These are phyloP conservation scores for Retiboletus flavoniger DNA, from an alignment of 1,284 basidiomycete genomes.

Conservation along the genomic window DNA sequence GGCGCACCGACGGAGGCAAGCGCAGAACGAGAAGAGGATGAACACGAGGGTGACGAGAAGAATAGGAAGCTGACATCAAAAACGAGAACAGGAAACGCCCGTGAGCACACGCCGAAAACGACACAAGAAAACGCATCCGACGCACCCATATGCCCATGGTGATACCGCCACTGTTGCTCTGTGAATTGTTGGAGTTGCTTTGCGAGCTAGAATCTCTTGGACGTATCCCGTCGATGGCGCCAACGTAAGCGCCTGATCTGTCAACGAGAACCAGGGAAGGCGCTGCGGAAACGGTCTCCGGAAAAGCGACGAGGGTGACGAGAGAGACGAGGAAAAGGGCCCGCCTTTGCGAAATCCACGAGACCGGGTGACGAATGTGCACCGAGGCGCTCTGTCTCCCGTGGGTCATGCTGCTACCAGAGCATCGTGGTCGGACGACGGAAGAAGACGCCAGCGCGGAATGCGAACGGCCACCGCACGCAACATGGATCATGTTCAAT, in stretches of 20 bases:
- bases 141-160: slow-evolving; percentile 28
- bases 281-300: slow-evolving; percentile 9
- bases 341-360: not conserved
- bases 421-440: slow-evolving; percentile 1
- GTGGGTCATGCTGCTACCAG: slow-evolving; percentile 4
- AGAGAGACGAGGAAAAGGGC: not conserved
- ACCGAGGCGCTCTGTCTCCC: not conserved
- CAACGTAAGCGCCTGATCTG: not conserved
- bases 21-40: slow-evolving; percentile 21
- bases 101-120: not conserved
- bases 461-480: not conserved
- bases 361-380: not conserved
- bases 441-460: slow-evolving; percentile 1
- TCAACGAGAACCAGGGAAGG: slow-evolving; percentile 4
- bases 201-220: not conserved
- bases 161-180: slow-evolving; percentile 4
- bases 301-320: slow-evolving; percentile 6
- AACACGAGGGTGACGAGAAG: slow-evolving; percentile 26
- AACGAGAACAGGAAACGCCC: not conserved
- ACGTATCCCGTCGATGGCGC: not conserved
- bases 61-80: slow-evolving; percentile 23
- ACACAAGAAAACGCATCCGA: not conserved
- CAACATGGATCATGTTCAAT: slow-evolving; percentile 11
- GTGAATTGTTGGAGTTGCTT: not conserved
- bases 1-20: slow-evolving; percentile 22